A percentile compares a stretch with the other conserved stretches of the same genome.
phyloP scores from a whole-genome alignment of 331 rosid genomes.

The Prunus yedoensis region DNA sequence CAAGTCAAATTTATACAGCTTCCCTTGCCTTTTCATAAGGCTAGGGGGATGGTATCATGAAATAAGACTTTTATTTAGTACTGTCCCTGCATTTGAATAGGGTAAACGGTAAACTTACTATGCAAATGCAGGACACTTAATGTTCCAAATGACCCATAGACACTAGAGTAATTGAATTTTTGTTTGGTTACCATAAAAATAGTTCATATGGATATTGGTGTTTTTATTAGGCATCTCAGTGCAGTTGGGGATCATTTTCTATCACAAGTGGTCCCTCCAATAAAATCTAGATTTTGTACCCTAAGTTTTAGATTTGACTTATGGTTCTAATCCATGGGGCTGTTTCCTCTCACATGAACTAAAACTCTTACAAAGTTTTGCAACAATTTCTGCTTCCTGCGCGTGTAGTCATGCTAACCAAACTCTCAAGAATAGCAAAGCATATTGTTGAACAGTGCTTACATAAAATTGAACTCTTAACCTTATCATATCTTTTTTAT shows the following conservation, averaged over 20 bases:
- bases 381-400: background rate
- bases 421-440: constrained; percentile 10
- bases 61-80: background rate
- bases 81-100: background rate
- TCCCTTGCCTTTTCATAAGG: background rate
- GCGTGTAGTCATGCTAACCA: background rate
- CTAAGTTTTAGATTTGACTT: background rate
- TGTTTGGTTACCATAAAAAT: background rate
- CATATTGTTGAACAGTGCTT: background rate
- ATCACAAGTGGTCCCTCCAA: background rate
- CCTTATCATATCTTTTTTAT: background rate
- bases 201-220: background rate
- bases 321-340: background rate
- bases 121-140: background rate
- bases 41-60: background rate
- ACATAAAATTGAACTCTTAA: background rate
- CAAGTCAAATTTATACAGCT: background rate
- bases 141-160: background rate
- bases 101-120: background rate
- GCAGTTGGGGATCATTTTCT: background rate
- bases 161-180: background rate
- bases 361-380: background rate
- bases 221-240: background rate
- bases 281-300: background rate
- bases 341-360: background rate